phyloP scores from a whole-genome alignment of 1,284 basidiomycete genomes.

The Phlebopus sp. region DNA sequence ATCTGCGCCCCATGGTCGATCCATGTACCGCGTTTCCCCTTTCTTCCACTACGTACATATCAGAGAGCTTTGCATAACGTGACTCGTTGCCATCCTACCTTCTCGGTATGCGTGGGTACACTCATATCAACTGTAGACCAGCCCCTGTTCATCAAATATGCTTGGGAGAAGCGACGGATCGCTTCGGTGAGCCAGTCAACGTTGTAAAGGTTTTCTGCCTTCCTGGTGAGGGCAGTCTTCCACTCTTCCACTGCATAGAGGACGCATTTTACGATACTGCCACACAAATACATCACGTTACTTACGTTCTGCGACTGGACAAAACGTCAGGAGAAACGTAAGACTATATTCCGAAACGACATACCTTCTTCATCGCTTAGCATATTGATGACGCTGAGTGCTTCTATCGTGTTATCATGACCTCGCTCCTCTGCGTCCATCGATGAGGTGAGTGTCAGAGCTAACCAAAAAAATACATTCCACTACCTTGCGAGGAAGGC shows the following conservation, averaged over 20 bases:
- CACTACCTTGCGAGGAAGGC: constrained; percentile 35
- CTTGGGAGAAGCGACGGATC: constrained; percentile 63
- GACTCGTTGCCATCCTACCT: constrained; percentile 41
- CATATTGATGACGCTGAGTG: constrained; percentile 59
- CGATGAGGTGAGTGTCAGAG: constrained; percentile 11
- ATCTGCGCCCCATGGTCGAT: constrained; percentile 69
- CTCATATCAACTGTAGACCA: constrained; percentile 63
- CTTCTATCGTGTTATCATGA: constrained; percentile 70
- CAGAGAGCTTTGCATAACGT: constrained; percentile 7
- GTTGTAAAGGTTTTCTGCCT: constrained; percentile 46
- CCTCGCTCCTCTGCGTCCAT: constrained; percentile 58
- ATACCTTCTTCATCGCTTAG: constrained; percentile 65
- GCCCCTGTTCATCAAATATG: constrained; percentile 50
- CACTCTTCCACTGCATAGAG: constrained; percentile 54
- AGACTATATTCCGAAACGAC: constrained; percentile 24
- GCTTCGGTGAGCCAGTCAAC: constrained; percentile 81
- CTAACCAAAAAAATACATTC: constrained; percentile 24
- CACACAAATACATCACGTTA: constrained; percentile 2
- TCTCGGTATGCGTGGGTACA: constrained; percentile 51
- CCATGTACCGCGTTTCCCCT: constrained; percentile 61
- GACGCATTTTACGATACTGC: constrained; percentile 10
- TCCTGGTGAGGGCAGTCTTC: constrained; percentile 50
- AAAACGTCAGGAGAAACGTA: constrained; percentile 16
- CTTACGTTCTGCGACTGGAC: constrained; percentile 28
- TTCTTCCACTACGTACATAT: constrained; percentile 63